A percentile compares a stretch with the other conserved stretches of the same genome.
Conservation (phyloP, 768 basidiomycete genomes). For the Hemileccinum rubropunctum region DNA sequence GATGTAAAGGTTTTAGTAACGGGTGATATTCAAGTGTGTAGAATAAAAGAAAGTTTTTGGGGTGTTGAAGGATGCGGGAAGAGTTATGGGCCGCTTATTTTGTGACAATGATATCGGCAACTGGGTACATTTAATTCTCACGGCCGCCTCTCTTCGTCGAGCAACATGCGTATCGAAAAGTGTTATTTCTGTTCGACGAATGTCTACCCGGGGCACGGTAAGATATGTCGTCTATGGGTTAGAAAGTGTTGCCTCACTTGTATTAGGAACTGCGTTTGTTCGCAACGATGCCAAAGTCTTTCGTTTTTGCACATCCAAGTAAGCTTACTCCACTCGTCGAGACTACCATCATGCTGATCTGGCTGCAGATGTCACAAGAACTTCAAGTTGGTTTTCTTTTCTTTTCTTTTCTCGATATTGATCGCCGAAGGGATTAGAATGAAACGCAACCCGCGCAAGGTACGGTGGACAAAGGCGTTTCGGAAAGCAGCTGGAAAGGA, state of each 20-base stretch:
- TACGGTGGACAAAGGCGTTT: slow-evolving; percentile 99
- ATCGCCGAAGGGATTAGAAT: slow-evolving; percentile 52
- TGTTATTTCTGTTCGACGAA: slow-evolving; percentile 98
- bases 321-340: slow-evolving; percentile 25
- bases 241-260: not conserved
- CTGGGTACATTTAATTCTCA: slow-evolving; percentile 20
- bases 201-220: slow-evolving; percentile 96
- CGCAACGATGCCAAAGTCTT: slow-evolving; percentile 98
- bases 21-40: too few relatives aligned
- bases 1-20: too few relatives aligned
- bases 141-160: slow-evolving; percentile 7
- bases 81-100: too few relatives aligned
- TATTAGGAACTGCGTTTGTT: slow-evolving; percentile 86
- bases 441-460: slow-evolving; percentile 99
- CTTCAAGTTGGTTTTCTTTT: slow-evolving; percentile 75
- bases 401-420: not conserved
- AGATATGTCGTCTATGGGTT: slow-evolving; percentile 6
- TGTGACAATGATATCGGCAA: too few relatives aligned
- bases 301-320: slow-evolving; percentile 98
- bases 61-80: too few relatives aligned
- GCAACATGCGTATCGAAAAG: slow-evolving; percentile 88
- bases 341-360: slow-evolving; percentile 6
- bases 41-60: too few relatives aligned
- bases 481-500: slow-evolving; percentile 98
- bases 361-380: slow-evolving; percentile 89